These are phyloP conservation scores for Lathyrus aphaca DNA, from an alignment of 306 rosid species.

Conservation along the genomic window DNA sequence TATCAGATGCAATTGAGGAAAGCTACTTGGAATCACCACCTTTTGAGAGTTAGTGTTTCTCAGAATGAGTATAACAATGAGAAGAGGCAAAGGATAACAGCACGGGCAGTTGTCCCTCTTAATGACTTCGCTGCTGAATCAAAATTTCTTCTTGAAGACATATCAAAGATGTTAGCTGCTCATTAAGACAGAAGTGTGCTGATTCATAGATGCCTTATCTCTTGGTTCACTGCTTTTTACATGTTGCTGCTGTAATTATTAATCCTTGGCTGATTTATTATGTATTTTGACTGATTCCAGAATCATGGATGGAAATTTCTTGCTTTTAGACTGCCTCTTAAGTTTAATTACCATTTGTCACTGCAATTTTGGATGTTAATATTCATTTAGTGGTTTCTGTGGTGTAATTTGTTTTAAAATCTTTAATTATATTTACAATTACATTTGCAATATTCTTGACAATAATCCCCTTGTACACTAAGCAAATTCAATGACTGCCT, in stretches of 20 bases:
- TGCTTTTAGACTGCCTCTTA: not conserved
- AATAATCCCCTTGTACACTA: no score
- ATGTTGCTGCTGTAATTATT: slow-evolving; percentile 43
- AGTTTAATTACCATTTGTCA: not conserved
- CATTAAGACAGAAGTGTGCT: slow-evolving; percentile 36
- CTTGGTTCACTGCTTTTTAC: not conserved
- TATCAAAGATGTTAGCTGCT: slow-evolving; percentile 64
- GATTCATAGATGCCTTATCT: no score
- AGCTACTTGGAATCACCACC: slow-evolving; percentile 85
- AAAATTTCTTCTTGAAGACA: slow-evolving; percentile 69
- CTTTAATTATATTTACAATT: not conserved
- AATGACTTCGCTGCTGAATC: slow-evolving; percentile 90
- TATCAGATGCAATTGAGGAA: slow-evolving; percentile 66
- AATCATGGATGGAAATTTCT: slow-evolving; percentile 12
- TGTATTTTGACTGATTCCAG: slow-evolving; percentile 29
- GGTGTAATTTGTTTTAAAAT: not conserved
- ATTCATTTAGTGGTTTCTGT: not conserved
- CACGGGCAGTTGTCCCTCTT: slow-evolving; percentile 69
- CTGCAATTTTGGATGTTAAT: not conserved
- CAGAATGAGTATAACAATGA: slow-evolving; percentile 80
- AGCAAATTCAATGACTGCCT: no score
- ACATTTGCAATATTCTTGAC: no score
- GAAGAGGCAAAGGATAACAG: slow-evolving; percentile 85
- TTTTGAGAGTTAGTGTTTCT: slow-evolving; percentile 78
- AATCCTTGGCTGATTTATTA: slow-evolving; percentile 15